A percentile compares a stretch with the other conserved stretches of the same genome.
phyloP scores from a whole-genome alignment of 2,329 filamentous ascomycete species.

The Colletotrichum sp. region DNA sequence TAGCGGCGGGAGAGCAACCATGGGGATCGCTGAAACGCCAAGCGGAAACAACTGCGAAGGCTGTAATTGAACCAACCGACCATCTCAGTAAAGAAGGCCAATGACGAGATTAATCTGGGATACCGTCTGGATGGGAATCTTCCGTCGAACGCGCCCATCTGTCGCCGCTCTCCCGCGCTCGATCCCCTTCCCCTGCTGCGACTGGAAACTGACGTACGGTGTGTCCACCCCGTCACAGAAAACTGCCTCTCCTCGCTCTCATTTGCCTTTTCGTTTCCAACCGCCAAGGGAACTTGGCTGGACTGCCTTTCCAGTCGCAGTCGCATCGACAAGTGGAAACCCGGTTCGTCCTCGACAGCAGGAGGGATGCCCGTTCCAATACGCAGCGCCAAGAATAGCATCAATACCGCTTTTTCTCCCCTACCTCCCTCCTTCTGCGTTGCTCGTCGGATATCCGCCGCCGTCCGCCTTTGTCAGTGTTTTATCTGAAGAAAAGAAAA shows the following conservation, averaged over 20 bases:
- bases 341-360: not conserved
- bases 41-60: constrained; percentile 12
- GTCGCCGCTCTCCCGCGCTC: constrained; percentile 13
- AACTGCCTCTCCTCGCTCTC: not conserved
- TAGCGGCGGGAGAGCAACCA: constrained; percentile 10
- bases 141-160: not conserved
- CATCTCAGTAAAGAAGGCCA: not conserved
- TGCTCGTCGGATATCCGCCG: constrained; percentile 10
- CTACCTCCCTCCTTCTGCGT: not conserved
- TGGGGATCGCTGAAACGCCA: constrained; percentile 18
- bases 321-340: not conserved
- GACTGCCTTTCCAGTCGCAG: not conserved
- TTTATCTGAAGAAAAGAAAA: constrained; percentile 7
- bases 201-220: not conserved
- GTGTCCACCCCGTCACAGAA: not conserved
- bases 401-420: not conserved
- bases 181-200: not conserved
- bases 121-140: not conserved
- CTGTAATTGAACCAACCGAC: not conserved
- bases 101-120: not conserved
- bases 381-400: constrained; percentile 11
- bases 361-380: not conserved
- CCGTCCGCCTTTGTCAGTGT: not conserved
- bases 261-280: constrained; percentile 8
- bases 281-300: not conserved